A percentile compares a stretch with the other conserved stretches of the same genome.
Evolutionary conservation across 2,329 filamentous ascomycete genomes (phyloP).

Genomic region (Calonectria montana): DNA sequence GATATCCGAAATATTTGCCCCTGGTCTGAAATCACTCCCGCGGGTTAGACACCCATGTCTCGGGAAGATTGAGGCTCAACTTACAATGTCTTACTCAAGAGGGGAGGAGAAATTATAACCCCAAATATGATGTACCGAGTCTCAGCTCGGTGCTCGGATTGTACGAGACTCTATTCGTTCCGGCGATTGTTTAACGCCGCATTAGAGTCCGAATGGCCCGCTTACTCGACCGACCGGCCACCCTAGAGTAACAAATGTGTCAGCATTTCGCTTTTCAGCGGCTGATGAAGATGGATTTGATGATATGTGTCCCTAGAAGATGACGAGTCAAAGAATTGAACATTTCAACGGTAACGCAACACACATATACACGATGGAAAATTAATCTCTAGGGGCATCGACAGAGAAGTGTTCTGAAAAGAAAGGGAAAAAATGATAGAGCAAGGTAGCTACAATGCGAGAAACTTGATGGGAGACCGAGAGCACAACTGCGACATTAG

Average conservation of each 20-base stretch:
- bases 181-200: neutral
- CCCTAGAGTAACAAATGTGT: neutral
- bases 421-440: neutral
- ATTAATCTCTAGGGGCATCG: neutral
- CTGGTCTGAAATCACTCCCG: constrained; percentile 3
- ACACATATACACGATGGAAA: neutral
- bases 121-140: neutral
- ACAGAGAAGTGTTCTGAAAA: neutral
- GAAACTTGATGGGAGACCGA: neutral
- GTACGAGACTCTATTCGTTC: neutral
- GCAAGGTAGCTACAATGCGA: neutral
- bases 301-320: neutral
- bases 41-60: constrained; percentile 9
- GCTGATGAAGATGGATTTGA: neutral
- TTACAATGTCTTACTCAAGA: neutral
- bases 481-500: neutral
- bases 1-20: constrained; percentile 1
- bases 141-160: neutral
- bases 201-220: neutral
- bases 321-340: neutral
- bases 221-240: neutral
- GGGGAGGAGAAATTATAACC: neutral
- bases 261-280: neutral
- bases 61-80: constrained; percentile 21
- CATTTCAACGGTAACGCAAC: neutral